phyloP scores from a whole-genome alignment of 208 protist genomes.

The Willaertia magna region DNA sequence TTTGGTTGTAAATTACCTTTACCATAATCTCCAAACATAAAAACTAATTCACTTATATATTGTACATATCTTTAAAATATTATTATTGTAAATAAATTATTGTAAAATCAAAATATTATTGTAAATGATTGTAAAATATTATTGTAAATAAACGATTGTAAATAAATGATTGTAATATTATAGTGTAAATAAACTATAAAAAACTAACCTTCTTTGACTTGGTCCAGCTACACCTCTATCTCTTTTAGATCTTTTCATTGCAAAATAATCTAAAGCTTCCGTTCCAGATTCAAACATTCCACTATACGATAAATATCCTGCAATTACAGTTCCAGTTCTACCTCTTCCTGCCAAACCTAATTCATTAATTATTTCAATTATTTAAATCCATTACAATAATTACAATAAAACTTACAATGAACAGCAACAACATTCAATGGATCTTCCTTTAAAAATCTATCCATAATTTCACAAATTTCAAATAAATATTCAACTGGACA shows the following conservation, averaged over 20 bases:
- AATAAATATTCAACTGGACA: conserved; percentile 3
- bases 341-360: conserved; percentile 21
- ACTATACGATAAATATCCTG: conserved; percentile 13
- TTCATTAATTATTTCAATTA: not conserved
- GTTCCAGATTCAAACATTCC: not conserved
- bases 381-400: not conserved
- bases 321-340: conserved; percentile 22
- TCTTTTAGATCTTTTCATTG: not conserved
- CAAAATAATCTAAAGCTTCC: conserved; percentile 19
- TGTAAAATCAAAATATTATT: no score
- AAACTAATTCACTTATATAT: not conserved
- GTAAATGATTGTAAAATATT: no score
- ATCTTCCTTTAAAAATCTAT: conserved; percentile 9
- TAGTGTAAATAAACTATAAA: no score
- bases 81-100: no score
- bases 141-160: no score
- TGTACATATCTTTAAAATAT: not conserved
- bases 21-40: not conserved
- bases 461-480: conserved; percentile 11
- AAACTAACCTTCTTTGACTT: conserved; percentile 9
- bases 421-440: conserved; percentile 14
- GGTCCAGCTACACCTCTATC: conserved; percentile 7
- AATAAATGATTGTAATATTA: no score
- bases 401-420: conserved; percentile 9
- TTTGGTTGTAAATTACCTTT: not conserved